Evolutionary conservation across 495 filamentous ascomycete genomes (phyloP).

Genomic region (Parachaetomium inaequale): DNA sequence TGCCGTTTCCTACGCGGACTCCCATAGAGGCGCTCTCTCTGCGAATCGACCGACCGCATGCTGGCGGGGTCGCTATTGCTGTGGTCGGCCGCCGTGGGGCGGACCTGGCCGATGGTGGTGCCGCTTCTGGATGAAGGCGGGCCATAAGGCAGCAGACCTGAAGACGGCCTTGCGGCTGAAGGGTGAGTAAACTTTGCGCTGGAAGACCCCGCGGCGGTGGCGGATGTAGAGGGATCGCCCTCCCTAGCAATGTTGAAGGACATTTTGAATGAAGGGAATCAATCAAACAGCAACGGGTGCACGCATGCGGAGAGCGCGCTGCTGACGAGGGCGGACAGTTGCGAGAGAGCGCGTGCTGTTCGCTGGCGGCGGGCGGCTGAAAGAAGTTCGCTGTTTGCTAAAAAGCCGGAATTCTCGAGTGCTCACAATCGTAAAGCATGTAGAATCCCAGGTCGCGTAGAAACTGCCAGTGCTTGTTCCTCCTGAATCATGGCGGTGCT

Average conservation of each 20-base stretch:
- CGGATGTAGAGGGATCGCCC: background rate
- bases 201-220: background rate
- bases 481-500: background rate
- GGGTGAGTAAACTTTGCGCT: slow-evolving; percentile 1
- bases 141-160: background rate
- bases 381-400: background rate
- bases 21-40: slow-evolving; percentile 64
- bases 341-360: background rate
- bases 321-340: background rate
- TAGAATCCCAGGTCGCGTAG: background rate
- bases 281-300: background rate
- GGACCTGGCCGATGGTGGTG: slow-evolving; percentile 1
- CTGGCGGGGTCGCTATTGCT: background rate
- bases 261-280: background rate
- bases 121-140: background rate
- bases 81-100: background rate
- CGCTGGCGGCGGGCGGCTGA: background rate
- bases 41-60: slow-evolving; percentile 27
- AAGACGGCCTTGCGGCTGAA: background rate
- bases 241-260: slow-evolving; percentile 2
- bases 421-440: too few species aligned
- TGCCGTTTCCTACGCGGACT: slow-evolving; percentile 87
- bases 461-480: background rate
- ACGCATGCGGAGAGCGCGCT: background rate
- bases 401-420: background rate